These are phyloP conservation scores for Microdochium nivale DNA, from an alignment of 2,329 filamentous ascomycete species.

Conservation along the genomic window DNA sequence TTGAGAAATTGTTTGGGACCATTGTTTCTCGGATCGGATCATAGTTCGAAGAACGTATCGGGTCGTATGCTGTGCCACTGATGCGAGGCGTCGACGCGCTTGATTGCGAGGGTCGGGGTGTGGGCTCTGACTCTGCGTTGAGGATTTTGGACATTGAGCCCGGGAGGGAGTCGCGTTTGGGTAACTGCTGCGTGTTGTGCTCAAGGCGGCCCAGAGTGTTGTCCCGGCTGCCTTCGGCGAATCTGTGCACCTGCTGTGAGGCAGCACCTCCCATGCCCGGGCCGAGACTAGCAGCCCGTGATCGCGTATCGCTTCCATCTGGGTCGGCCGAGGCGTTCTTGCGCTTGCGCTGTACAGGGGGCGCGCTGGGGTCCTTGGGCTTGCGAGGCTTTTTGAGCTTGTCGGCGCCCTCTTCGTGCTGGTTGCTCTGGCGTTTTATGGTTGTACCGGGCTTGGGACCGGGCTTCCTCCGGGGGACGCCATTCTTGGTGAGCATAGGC, in stretches of 20 bases:
- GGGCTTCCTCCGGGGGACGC: constrained; percentile 53
- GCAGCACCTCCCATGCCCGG: neutral
- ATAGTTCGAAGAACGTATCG: constrained; percentile 69
- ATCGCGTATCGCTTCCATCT: constrained; percentile 15
- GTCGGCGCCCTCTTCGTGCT: constrained; percentile 22
- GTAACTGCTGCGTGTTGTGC: constrained; percentile 31
- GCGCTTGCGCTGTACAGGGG: constrained; percentile 44
- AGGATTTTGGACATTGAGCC: constrained; percentile 48
- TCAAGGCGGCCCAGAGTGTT: constrained; percentile 17
- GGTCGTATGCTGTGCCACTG: constrained; percentile 81
- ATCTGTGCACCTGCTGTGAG: neutral
- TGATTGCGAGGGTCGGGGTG: constrained; percentile 32
- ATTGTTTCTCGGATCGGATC: constrained; percentile 57
- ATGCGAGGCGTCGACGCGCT: constrained; percentile 42
- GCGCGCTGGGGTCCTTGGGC: constrained; percentile 50
- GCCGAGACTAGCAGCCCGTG: constrained; percentile 15
- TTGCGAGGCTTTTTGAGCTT: constrained; percentile 48
- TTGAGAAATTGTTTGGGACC: constrained; percentile 39
- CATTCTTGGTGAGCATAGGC: constrained; percentile 45
- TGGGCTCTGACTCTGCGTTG: constrained; percentile 40
- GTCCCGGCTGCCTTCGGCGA: neutral
- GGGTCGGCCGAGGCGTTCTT: constrained; percentile 33
- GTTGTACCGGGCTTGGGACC: constrained; percentile 55
- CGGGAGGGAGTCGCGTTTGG: constrained; percentile 42
- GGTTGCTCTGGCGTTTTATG: constrained; percentile 32